Percentiles rank a stretch among this genome's conserved stretches.
Conservation (phyloP, 1,284 basidiomycete genomes). For the Caloboletus firmus region DNA sequence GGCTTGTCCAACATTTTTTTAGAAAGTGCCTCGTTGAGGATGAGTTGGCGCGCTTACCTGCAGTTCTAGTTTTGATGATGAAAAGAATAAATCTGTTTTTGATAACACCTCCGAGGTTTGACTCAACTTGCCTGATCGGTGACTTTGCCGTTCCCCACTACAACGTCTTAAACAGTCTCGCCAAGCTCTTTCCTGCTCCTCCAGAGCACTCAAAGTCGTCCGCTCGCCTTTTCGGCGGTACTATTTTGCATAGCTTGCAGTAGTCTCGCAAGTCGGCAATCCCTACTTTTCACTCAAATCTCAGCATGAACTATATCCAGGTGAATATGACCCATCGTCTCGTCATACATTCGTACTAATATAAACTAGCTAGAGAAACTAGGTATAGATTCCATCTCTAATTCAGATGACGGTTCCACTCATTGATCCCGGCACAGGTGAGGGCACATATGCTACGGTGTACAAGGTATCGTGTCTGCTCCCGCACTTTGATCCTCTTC, state of each 20-base stretch:
- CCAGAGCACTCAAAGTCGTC: slow-evolving; percentile 1
- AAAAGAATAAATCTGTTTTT: neutral
- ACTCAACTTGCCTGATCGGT: slow-evolving; percentile 22
- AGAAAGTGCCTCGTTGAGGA: neutral
- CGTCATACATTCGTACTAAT: slow-evolving; percentile 12
- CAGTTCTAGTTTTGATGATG: neutral
- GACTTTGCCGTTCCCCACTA: neutral
- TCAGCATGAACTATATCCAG: slow-evolving; percentile 37
- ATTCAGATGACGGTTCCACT: slow-evolving; percentile 3
- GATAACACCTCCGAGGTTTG: neutral
- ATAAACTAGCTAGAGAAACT: slow-evolving; percentile 34
- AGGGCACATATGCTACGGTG: slow-evolving; percentile 87
- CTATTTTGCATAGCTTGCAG: slow-evolving; percentile 2
- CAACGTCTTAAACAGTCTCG: neutral
- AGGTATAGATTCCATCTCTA: slow-evolving; percentile 17
- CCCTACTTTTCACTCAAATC: neutral
- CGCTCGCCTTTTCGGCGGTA: slow-evolving; percentile 2
- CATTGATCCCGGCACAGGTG: slow-evolving; percentile 46
- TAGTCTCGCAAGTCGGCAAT: neutral
- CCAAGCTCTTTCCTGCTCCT: neutral
- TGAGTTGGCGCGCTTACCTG: slow-evolving; percentile 4
- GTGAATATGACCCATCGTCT: slow-evolving; percentile 14
- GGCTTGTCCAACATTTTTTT: neutral
- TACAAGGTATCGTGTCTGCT: slow-evolving; percentile 66
- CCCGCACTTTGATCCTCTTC: neutral